Evolutionary conservation across 495 filamentous ascomycete species (phyloP), one percentile per base, ranked within the genome.

Genomic region (Cercophora samala): DNA sequence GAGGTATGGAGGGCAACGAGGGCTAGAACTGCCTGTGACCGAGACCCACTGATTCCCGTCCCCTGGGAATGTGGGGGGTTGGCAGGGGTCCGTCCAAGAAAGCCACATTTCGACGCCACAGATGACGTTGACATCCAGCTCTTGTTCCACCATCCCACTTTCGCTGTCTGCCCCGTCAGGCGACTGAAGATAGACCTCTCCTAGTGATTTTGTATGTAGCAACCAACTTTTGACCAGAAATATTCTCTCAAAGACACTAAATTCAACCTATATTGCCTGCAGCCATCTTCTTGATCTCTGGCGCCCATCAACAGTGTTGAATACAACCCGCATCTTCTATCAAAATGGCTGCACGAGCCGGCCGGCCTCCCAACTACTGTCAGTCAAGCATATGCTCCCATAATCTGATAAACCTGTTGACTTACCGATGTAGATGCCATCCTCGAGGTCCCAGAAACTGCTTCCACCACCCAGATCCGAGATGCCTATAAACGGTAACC

Each of bases 401-500:
- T 51, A 17, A 58, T 63, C 60, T 54, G 22, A 54, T 13, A 25
- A 52, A 63, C 66, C 62, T 66, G 59, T 74, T 75, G 15, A 3
- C 37, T 46, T 46, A 46, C 37, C 64, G 64, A 70, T 67, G 69
- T 55, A 90, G 88, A 91, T 75, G 79, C 81, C 24, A 85, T 90
- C 69, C 87, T 99, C 42, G 91, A 90, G 58, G 74, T 99, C 66
- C 77, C 89, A 58, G 82, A 89, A 22, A 89, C 84, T 68, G 93
- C 95, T 37, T 89, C 86, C 6, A 86, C 88, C 65, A 87, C 90
- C 74, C 90, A 99, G 74, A 92, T 99, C 74, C 91, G 96, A 69
- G 92, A 89, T 81, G 95, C 93, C 62, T 99, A 98, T 80, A 99
- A 99, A 78, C 88, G 89, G 91, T 93, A 69, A 26, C 3, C 9